Percentiles rank a stretch among this genome's conserved stretches.
Conservation (phyloP, 805 yeast genomes). For the Starmerella kuoi region DNA sequence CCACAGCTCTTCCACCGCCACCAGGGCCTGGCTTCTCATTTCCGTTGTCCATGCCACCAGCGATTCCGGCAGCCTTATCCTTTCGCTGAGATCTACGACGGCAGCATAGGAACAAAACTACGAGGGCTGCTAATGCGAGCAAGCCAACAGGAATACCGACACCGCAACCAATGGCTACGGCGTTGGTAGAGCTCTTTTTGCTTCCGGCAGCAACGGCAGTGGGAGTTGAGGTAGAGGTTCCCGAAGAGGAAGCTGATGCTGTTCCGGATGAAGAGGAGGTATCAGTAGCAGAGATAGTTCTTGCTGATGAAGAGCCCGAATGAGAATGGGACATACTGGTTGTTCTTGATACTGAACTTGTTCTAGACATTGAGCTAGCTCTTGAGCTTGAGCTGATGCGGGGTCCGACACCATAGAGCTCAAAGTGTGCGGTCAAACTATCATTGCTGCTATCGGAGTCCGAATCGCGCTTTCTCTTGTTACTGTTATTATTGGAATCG, state of each 20-base stretch:
- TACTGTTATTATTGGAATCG: constrained; percentile 12
- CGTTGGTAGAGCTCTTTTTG: constrained; percentile 31
- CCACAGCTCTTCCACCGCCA: constrained; percentile 5
- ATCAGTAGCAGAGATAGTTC: constrained; percentile 21
- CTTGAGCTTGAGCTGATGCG: constrained; percentile 1
- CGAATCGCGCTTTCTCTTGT: constrained; percentile 24
- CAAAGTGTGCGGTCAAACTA: constrained; percentile 16
- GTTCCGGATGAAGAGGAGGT: constrained; percentile 32
- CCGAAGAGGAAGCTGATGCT: constrained; percentile 25
- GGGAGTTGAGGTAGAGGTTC: constrained; percentile 27
- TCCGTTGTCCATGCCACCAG: background rate
- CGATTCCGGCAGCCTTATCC: constrained; percentile 22
- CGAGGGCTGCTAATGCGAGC: constrained; percentile 35
- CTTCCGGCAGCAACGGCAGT: constrained; percentile 15
- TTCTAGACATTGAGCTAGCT: constrained; percentile 24
- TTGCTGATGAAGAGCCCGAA: background rate
- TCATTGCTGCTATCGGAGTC: constrained; percentile 9
- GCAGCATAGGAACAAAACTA: constrained; percentile 46
- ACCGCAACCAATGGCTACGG: constrained; percentile 80
- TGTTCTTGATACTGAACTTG: constrained; percentile 20
- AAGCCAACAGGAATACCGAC: constrained; percentile 63
- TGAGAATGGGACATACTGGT: background rate
- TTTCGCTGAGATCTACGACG: constrained; percentile 32
- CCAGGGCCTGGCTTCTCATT: background rate
- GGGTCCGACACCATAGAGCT: constrained; percentile 18